Evolutionary conservation across 345 rosid species (phyloP).

Genomic region (Odontarrhena argentea): DNA sequence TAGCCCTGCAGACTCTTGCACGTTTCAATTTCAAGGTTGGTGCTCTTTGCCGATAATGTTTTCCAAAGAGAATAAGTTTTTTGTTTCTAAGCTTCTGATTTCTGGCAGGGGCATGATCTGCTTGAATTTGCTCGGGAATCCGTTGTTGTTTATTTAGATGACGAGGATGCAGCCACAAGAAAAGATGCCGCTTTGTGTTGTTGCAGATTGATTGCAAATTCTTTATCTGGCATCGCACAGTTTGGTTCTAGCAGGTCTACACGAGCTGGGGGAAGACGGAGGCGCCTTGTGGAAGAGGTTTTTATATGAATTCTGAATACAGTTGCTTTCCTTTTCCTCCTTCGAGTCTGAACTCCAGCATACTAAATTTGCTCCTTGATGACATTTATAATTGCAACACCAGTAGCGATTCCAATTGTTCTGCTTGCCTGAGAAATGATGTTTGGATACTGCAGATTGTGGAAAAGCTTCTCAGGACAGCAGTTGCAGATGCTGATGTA

Average conservation of each 20-base stretch:
- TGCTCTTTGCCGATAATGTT: slow-evolving; percentile 7
- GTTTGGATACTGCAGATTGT: slow-evolving; percentile 72
- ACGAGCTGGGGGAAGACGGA: slow-evolving; percentile 75
- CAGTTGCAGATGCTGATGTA: slow-evolving; percentile 97
- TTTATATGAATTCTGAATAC: slow-evolving; percentile 25
- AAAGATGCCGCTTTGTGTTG: slow-evolving; percentile 97
- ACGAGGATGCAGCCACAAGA: slow-evolving; percentile 84
- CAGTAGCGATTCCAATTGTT: slow-evolving; percentile 30
- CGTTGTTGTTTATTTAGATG: slow-evolving; percentile 84
- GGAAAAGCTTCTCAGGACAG: slow-evolving; percentile 95
- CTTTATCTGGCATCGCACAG: slow-evolving; percentile 64
- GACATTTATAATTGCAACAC: slow-evolving; percentile 28
- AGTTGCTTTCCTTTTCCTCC: slow-evolving; percentile 16
- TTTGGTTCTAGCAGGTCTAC: slow-evolving; percentile 74
- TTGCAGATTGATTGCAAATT: slow-evolving; percentile 82
- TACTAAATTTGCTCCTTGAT: slow-evolving; percentile 24
- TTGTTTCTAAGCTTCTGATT: slow-evolving; percentile 35
- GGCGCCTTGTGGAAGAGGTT: slow-evolving; percentile 94
- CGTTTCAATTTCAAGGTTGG: slow-evolving; percentile 89
- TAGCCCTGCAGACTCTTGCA: slow-evolving; percentile 95
- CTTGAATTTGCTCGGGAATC: slow-evolving; percentile 94
- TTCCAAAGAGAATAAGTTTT: slow-evolving; percentile 17
- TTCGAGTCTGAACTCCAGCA: slow-evolving; percentile 19
- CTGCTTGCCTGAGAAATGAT: slow-evolving; percentile 38
- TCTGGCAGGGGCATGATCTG: slow-evolving; percentile 71